These are phyloP conservation scores for Bruguiera parviflora DNA, from an alignment of 345 rosid genomes.

Conservation along the genomic window DNA sequence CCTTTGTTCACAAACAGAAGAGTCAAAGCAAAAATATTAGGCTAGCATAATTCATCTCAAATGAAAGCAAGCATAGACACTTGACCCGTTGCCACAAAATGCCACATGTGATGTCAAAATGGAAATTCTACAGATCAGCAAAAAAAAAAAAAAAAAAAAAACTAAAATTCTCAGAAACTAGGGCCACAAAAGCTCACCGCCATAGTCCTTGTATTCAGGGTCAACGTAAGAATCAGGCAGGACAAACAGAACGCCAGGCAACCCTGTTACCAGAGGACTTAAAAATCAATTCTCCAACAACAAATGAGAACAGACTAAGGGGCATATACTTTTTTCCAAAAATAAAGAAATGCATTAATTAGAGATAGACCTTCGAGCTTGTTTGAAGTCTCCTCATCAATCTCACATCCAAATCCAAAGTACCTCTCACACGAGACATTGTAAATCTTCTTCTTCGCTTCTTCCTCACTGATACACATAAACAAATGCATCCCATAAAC, in stretches of 20 bases:
- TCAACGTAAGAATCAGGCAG: constrained; percentile 95
- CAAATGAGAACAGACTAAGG: background rate
- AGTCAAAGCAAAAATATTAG: too few relatives aligned
- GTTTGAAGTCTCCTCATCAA: constrained; percentile 92
- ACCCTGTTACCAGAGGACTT: constrained; percentile 36
- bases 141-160: background rate
- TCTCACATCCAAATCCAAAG: constrained; percentile 90
- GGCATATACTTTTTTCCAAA: background rate
- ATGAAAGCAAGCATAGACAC: too few relatives aligned
- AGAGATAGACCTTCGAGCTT: constrained; percentile 71
- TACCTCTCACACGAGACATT: constrained; percentile 97
- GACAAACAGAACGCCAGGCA: constrained; percentile 88
- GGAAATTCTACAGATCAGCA: background rate
- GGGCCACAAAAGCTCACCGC: constrained; percentile 48
- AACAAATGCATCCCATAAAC: too few relatives aligned
- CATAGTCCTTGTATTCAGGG: constrained; percentile 85
- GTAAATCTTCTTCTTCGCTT: constrained; percentile 84
- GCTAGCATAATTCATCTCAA: too few relatives aligned
- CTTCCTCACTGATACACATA: constrained; percentile 59
- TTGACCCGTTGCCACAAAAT: too few relatives aligned
- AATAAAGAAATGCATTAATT: background rate
- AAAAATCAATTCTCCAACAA: background rate
- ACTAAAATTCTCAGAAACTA: too few relatives aligned
- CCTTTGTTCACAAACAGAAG: too few relatives aligned
- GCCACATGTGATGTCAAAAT: too few relatives aligned